phyloP scores from a whole-genome alignment of 106 monocot species.

The Hemerocallis citrina region DNA sequence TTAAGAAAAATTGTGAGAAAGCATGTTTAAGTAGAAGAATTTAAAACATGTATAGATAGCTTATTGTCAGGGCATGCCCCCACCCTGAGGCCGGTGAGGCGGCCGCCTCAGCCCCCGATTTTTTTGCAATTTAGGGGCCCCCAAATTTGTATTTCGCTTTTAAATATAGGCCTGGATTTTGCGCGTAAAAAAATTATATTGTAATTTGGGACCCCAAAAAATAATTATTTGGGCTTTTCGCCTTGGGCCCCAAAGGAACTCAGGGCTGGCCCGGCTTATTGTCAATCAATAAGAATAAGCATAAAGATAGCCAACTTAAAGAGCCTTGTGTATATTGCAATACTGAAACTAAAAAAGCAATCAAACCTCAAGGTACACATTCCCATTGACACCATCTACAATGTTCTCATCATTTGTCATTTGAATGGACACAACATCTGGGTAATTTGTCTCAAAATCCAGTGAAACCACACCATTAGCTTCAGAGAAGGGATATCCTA shows the following conservation, averaged over 20 bases:
- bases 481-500: slow-evolving; percentile 79
- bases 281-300: not conserved
- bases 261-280: no score
- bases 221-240: no score
- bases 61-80: not conserved
- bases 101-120: no score
- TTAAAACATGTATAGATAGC: not conserved
- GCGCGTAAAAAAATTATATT: no score
- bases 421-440: slow-evolving; percentile 59
- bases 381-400: slow-evolving; percentile 18
- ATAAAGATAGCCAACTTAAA: not conserved
- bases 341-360: not conserved
- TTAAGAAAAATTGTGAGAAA: not conserved
- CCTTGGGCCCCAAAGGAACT: no score
- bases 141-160: no score
- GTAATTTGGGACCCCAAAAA: no score
- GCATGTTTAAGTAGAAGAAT: no score
- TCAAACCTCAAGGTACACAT: slow-evolving; percentile 51
- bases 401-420: slow-evolving; percentile 19
- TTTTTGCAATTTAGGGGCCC: no score
- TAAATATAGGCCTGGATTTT: no score
- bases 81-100: no score
- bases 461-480: slow-evolving; percentile 65
- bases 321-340: not conserved
- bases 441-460: slow-evolving; percentile 72